Conservation (phyloP, 2,329 filamentous ascomycete genomes). For the Cercospora zeina region DNA sequence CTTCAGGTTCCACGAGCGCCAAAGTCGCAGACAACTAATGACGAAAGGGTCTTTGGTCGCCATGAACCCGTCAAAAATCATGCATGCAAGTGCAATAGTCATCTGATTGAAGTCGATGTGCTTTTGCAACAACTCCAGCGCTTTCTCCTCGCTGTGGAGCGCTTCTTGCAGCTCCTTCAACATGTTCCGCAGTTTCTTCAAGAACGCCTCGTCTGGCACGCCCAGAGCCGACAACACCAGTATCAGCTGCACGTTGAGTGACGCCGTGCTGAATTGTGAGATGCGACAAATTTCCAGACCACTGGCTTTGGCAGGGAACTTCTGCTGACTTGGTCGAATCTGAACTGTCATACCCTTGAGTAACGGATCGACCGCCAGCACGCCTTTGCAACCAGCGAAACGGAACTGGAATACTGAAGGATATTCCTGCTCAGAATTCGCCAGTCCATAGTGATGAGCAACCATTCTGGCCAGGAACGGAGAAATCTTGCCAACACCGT, state of each 20-base stretch:
- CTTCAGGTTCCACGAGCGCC: constrained; percentile 87
- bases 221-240: constrained; percentile 77
- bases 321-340: constrained; percentile 81
- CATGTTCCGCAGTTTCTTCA: constrained; percentile 66
- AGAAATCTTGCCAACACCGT: constrained; percentile 94
- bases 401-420: constrained; percentile 92
- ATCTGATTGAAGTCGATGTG: constrained; percentile 84
- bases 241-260: constrained; percentile 88
- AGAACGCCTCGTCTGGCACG: constrained; percentile 66
- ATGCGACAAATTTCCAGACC: constrained; percentile 82
- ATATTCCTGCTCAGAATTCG: constrained; percentile 50
- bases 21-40: constrained; percentile 74
- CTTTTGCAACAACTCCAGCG: constrained; percentile 67
- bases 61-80: constrained; percentile 82
- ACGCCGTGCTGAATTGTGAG: constrained; percentile 73
- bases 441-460: constrained; percentile 65
- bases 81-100: constrained; percentile 70
- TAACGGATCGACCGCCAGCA: constrained; percentile 70
- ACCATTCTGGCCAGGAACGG: constrained; percentile 71
- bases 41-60: constrained; percentile 73
- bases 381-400: constrained; percentile 87
- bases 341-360: constrained; percentile 67
- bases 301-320: constrained; percentile 72
- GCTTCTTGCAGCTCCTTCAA: constrained; percentile 68
- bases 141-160: constrained; percentile 64